A percentile compares a stretch with the other conserved stretches of the same genome.
Conservation (phyloP, 179 eudicot species). For the Beta macrorhiza region DNA sequence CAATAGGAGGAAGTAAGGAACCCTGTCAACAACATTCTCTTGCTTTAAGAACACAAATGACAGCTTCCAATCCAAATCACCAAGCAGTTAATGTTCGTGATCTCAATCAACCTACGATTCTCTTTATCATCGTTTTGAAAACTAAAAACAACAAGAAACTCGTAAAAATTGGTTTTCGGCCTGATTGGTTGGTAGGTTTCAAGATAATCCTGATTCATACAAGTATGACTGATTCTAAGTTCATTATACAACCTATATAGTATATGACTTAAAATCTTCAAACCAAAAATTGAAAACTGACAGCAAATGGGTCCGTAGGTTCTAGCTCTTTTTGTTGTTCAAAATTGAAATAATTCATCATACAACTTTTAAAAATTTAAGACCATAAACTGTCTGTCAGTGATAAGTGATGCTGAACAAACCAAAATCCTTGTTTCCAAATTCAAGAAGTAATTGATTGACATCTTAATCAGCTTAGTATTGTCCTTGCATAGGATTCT, state of each 20-base stretch:
- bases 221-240: no score
- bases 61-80: neutral
- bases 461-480: neutral
- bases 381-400: no score
- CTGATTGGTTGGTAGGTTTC: no score
- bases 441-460: neutral
- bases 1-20: neutral
- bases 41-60: neutral
- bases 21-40: neutral
- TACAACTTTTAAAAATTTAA: no score
- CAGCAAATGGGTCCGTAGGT: no score
- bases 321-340: no score
- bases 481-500: slow-evolving; percentile 5
- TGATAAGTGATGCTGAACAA: neutral
- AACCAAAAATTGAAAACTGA: neutral
- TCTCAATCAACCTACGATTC: no score
- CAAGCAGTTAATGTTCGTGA: neutral
- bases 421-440: neutral
- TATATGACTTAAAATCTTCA: neutral
- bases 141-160: no score
- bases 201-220: no score
- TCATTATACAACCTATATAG: neutral
- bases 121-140: neutral
- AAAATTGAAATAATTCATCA: no score
- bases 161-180: no score